Base-by-base conservation (phyloP, 768 basidiomycete genomes). In the Phlebiopsis flavidoalba region DNA sequence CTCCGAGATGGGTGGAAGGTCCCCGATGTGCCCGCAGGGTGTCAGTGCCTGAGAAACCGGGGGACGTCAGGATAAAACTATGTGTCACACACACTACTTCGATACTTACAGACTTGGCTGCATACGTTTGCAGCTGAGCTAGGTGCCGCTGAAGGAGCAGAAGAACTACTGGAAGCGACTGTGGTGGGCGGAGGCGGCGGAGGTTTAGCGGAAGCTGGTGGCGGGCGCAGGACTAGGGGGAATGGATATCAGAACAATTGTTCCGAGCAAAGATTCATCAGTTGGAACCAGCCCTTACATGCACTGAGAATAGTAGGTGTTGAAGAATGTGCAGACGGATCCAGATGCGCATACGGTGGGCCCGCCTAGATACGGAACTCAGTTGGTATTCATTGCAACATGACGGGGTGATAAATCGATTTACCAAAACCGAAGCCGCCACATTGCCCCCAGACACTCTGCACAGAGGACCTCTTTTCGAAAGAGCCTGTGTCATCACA, bases 11-110 rank as follows among this genome's bases (percentile, higher is more conserved):
- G 63, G 67, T 22, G 65, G 66, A 33, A 66, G 61, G 24, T 36
- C 24, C 15, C 66, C 65, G 45, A 61, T 24, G 40, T 60, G 46
- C 6, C 55, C 62, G 53, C 65, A 65, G 8, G n/a, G 64, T 59
- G 24, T 57, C 60, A 17, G 58, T 64, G 61, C 68, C 62, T 65
- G 10, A 11, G 19, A n/a, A 43, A 31, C 3, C 17, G 15, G 53
- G 15, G 53, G 57, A 45, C 36, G 31, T 49, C 2, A 17, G n/a
- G 26, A 17, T n/a, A 48, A 31, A 19, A 36, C 33, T 36, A 36
- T 43, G 14, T 19, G 52, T 43, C 11, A 17, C 3, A 43, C 40
- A 43, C 2, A 43, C 40, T 3, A 43, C 3, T 6, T 15, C 2
- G 11, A 31, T 6, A 54, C 54, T 14, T 17, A 56, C 54, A 56